These are phyloP conservation scores for Ogataea zsoltii DNA, from an alignment of 805 yeast species.

Conservation along the genomic window DNA sequence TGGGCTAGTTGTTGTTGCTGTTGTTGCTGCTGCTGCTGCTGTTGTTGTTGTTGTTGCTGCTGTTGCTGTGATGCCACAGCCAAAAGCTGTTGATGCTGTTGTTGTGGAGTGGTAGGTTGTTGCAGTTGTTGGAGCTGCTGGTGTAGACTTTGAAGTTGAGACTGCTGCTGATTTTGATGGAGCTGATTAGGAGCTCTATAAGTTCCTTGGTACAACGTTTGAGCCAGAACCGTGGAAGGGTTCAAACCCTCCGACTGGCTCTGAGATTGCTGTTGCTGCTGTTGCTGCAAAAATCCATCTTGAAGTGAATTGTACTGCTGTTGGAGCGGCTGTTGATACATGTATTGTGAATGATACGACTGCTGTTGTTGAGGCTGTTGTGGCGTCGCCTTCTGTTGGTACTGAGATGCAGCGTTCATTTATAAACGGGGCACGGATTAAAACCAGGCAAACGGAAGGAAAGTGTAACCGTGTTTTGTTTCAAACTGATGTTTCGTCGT, in stretches of 20 bases:
- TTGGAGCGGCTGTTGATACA: conserved; percentile 15
- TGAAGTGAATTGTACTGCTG: conserved; percentile 22
- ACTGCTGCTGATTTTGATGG: conserved; percentile 26
- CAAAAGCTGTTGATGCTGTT: conserved; percentile 21
- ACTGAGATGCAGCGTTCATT: conserved; percentile 22
- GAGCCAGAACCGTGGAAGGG: conserved; percentile 40
- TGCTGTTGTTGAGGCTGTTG: conserved; percentile 24
- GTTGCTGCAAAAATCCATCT: conserved; percentile 27
- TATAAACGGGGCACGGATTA: too few species aligned
- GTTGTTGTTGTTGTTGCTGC: conserved; percentile 31
- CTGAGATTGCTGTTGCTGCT: conserved; percentile 23
- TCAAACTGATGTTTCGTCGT: too few species aligned
- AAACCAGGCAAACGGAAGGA: neutral
- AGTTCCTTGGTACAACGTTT: conserved; percentile 41
- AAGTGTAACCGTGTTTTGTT: too few species aligned
- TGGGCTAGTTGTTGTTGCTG: conserved; percentile 35
- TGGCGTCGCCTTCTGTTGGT: conserved; percentile 14
- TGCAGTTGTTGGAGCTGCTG: conserved; percentile 29
- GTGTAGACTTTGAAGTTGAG: conserved; percentile 25
- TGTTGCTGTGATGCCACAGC: conserved; percentile 31
- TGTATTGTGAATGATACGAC: conserved; percentile 17
- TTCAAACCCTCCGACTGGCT: conserved; percentile 30
- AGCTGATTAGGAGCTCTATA: conserved; percentile 38
- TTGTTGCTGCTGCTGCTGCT: conserved; percentile 25
- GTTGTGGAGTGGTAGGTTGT: conserved; percentile 32